phyloP scores from a whole-genome alignment of 176 grass and related monocot genomes.

The Oryza meyeriana region DNA sequence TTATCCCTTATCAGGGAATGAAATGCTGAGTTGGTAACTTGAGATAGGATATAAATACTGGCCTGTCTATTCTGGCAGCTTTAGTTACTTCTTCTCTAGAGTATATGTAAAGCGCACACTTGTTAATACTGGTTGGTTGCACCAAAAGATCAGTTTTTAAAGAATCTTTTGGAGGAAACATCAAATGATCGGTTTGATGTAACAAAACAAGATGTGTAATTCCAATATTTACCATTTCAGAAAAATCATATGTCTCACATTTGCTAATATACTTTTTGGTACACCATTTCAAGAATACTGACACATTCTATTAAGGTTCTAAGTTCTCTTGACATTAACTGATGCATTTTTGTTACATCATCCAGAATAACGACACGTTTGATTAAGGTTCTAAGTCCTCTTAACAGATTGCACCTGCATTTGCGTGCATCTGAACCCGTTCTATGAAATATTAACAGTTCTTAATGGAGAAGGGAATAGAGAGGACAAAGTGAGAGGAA shows the following conservation, averaged over 20 bases:
- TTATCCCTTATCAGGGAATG: neutral
- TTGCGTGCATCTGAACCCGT: neutral
- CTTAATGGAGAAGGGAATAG: neutral
- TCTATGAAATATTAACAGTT: too few relatives aligned
- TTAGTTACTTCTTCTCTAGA: neutral
- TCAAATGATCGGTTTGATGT: slow-evolving; percentile 10
- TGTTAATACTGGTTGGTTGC: neutral
- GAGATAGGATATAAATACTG: neutral
- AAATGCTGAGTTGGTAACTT: neutral
- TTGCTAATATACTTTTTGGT: too few relatives aligned
- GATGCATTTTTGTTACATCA: too few relatives aligned
- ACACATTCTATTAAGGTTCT: too few relatives aligned
- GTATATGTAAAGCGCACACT: neutral
- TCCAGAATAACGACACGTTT: neutral
- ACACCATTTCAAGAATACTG: too few relatives aligned
- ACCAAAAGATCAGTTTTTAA: neutral
- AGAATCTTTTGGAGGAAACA: neutral
- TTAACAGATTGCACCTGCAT: neutral
- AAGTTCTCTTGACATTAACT: too few relatives aligned
- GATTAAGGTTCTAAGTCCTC: neutral
- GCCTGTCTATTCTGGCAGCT: neutral
- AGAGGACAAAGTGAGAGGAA: slow-evolving; percentile 2
- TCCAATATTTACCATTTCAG: neutral
- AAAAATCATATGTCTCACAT: neutral
- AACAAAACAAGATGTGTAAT: neutral